A percentile compares a stretch with the other conserved stretches of the same genome.
phyloP scores from a whole-genome alignment of 176 grass and related monocot genomes.

The Eragrostis nindensis region DNA sequence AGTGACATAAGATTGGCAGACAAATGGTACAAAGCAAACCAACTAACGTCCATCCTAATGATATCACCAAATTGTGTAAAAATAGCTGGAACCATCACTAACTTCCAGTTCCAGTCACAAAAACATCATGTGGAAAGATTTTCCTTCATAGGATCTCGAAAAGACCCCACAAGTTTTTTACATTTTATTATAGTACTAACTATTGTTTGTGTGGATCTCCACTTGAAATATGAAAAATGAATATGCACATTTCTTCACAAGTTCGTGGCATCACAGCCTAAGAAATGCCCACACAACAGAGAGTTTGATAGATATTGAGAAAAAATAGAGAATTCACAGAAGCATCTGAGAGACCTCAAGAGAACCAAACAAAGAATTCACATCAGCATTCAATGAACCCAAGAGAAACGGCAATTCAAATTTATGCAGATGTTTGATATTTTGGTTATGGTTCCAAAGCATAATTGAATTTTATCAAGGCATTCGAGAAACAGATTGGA shows the following conservation, averaged over 20 bases:
- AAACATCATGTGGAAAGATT: conserved; percentile 15
- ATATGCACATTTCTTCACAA: neutral
- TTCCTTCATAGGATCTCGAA: conserved; percentile 12
- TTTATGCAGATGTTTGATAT: neutral
- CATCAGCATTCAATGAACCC: neutral
- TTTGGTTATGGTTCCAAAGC: neutral
- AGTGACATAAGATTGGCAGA: conserved; percentile 25
- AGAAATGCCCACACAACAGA: neutral
- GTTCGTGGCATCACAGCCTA: neutral
- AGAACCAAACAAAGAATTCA: neutral
- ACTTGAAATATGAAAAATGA: conserved; percentile 19
- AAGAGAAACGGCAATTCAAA: neutral
- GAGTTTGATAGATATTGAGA: neutral
- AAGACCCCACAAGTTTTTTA: neutral
- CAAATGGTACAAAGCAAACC: conserved; percentile 38
- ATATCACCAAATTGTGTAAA: conserved; percentile 33
- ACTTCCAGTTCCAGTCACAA: conserved; percentile 44
- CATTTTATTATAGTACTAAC: neutral
- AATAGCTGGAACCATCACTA: conserved; percentile 13
- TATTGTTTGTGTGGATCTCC: conserved; percentile 9
- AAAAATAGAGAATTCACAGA: neutral
- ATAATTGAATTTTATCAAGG: neutral
- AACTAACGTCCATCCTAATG: conserved; percentile 36
- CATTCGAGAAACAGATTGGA: neutral
- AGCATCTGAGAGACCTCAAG: neutral